Evolutionary conservation across 75 land plant genomes (phyloP).

Genomic region (Picea sitchensis): DNA sequence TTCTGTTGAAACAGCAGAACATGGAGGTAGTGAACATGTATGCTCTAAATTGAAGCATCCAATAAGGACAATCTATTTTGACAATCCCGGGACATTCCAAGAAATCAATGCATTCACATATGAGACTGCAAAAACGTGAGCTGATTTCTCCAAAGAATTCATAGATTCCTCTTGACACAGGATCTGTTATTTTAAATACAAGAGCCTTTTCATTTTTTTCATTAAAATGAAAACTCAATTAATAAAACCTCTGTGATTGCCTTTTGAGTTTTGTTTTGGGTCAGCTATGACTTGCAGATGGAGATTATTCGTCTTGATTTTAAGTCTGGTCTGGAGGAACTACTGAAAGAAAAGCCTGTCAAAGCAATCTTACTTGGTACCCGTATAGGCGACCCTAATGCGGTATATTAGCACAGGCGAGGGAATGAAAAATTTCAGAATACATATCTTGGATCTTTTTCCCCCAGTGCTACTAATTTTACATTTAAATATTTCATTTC

Average conservation of each 20-base stretch:
- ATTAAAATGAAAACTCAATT: not conserved
- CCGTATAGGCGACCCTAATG: conserved; percentile 94
- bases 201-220: too few relatives aligned
- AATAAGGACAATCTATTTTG: conserved; percentile 89
- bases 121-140: conserved; percentile 77
- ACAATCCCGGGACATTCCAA: conserved; percentile 78
- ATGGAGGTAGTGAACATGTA: conserved; percentile 11
- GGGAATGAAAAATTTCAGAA: not conserved
- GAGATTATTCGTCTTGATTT: conserved; percentile 84
- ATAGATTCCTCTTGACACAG: not conserved
- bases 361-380: conserved; percentile 95
- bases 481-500: not conserved
- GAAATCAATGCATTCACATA: conserved; percentile 90
- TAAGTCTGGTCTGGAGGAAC: conserved; percentile 81
- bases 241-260: not conserved
- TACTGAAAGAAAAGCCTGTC: conserved; percentile 66
- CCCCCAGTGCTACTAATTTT: not conserved
- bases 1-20: conserved; percentile 35
- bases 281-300: conserved; percentile 77
- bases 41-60: conserved; percentile 28
- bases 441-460: not conserved
- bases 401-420: conserved; percentile 46
- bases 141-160: conserved; percentile 3
- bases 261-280: conserved; percentile 3
- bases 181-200: not conserved